These are phyloP conservation scores for Hypocrella siamensis DNA, from an alignment of 2,329 filamentous ascomycete species.

Conservation along the genomic window DNA sequence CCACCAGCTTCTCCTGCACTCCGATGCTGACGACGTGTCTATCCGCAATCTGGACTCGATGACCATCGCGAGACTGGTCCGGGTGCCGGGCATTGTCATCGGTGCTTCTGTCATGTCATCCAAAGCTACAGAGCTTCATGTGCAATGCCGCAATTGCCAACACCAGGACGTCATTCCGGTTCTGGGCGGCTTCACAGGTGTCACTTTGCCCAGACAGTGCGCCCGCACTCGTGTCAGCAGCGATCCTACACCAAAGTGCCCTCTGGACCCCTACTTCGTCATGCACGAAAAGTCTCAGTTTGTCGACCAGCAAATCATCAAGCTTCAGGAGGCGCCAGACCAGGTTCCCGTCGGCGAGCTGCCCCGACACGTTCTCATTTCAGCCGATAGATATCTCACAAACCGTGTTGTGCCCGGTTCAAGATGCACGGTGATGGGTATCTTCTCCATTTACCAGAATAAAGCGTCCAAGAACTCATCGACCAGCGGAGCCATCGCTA, in stretches of 20 bases:
- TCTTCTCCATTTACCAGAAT: slow-evolving; percentile 95
- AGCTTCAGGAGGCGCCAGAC: slow-evolving; percentile 92
- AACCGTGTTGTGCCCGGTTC: slow-evolving; percentile 93
- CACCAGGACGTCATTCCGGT: slow-evolving; percentile 56
- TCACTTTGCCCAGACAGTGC: slow-evolving; percentile 72
- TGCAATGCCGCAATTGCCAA: slow-evolving; percentile 79
- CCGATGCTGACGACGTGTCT: slow-evolving; percentile 75
- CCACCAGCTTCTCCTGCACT: slow-evolving; percentile 90
- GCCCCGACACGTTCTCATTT: slow-evolving; percentile 85
- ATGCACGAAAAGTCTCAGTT: slow-evolving; percentile 88
- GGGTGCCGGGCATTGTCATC: slow-evolving; percentile 94
- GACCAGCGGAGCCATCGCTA: slow-evolving; percentile 71
- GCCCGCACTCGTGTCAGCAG: slow-evolving; percentile 45
- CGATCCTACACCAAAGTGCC: slow-evolving; percentile 61
- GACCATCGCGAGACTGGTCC: slow-evolving; percentile 85
- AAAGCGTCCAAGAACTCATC: slow-evolving; percentile 69
- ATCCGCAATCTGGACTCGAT: slow-evolving; percentile 89
- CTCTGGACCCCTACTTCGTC: slow-evolving; percentile 90
- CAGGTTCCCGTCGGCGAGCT: slow-evolving; percentile 95
- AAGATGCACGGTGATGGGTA: slow-evolving; percentile 86
- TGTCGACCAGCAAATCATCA: slow-evolving; percentile 95
- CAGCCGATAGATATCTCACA: slow-evolving; percentile 88
- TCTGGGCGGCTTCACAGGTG: slow-evolving; percentile 71
- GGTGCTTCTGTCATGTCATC: slow-evolving; percentile 93
- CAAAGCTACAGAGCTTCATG: slow-evolving; percentile 74